Evolutionary conservation across 805 yeast species (phyloP), one percentile per base, ranked within the genome.

Genomic region (Candida anglica): DNA sequence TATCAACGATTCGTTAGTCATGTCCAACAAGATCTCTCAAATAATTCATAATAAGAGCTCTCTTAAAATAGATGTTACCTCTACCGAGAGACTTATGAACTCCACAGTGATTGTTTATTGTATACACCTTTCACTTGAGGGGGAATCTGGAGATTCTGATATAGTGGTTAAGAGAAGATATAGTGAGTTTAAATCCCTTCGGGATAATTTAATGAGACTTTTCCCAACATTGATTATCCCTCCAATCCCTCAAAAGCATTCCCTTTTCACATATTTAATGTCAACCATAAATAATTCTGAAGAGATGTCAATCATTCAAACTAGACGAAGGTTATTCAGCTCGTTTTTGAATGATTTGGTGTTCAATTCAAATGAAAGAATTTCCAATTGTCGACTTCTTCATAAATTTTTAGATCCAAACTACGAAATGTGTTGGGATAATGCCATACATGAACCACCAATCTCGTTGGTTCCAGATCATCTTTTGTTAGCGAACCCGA

Each of bases 371-470:
- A 36, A 48, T 40, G 43, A 46, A 19, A 52, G 48, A 10, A 43
- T 75, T 5, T 47, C 54, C 17, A 41, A 53, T 9, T 68, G 75
- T 23, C 52, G 49, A 1, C 45, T 75, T 11, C 38, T 73, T 9
- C 61, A 47, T 36, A 71, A 72, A 42, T 76, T 76, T 39, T 48
- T 75, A 21, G 79, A 74, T 43, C 77, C 77, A 5, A 55, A 60
- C 51, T 66, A 63, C 32, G 77, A 71, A 41, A 56, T 60, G 37
- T 60, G 70, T 38, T 75, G 79, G 79, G 50, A 55, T n/a, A 66
- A 72, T 45, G 70, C 73, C 1, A 58, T 73, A 34, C 66, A 68
- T 38, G 72, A 67, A 41, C 70, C 72, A 2, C 73, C 73, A 2
- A 60, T 60, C 7, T 64, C 58, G 33, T 43, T 64, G 19, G 55